These are phyloP conservation scores for Botrytis hyacinthi DNA, from an alignment of 2,329 filamentous ascomycete genomes.

Conservation along the genomic window DNA sequence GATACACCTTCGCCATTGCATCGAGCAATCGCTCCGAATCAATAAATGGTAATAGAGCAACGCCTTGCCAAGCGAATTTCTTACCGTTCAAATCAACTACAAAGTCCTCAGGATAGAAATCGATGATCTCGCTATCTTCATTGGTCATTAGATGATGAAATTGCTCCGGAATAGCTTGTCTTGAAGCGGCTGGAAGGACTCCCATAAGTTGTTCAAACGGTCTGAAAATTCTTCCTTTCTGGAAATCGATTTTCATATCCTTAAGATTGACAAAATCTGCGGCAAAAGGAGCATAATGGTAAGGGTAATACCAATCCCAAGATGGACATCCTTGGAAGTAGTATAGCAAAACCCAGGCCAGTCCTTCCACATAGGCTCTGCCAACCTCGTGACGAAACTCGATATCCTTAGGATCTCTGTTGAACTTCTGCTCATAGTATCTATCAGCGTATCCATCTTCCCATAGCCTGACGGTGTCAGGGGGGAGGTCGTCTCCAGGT, in stretches of 20 bases:
- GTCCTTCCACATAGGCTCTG: slow-evolving; percentile 86
- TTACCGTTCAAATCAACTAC: slow-evolving; percentile 93
- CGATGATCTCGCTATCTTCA: slow-evolving; percentile 84
- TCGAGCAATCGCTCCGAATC: slow-evolving; percentile 82
- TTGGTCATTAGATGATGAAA: slow-evolving; percentile 92
- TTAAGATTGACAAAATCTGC: slow-evolving; percentile 85
- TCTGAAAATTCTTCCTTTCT: slow-evolving; percentile 79
- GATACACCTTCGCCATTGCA: slow-evolving; percentile 82
- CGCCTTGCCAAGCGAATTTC: slow-evolving; percentile 97
- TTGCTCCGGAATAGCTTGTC: slow-evolving; percentile 81
- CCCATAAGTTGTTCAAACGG: slow-evolving; percentile 99
- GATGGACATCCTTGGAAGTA: slow-evolving; percentile 98
- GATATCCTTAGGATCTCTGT: slow-evolving; percentile 74
- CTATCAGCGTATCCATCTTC: slow-evolving; percentile 92
- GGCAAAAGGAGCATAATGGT: slow-evolving; percentile 97
- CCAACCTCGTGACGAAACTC: slow-evolving; percentile 88
- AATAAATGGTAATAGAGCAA: slow-evolving; percentile 92
- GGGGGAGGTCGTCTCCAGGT: slow-evolving; percentile 58
- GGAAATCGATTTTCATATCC: slow-evolving; percentile 76
- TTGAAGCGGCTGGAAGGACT: slow-evolving; percentile 88
- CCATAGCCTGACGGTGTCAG: slow-evolving; percentile 87
- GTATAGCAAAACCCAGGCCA: slow-evolving; percentile 93
- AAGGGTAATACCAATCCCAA: slow-evolving; percentile 99
- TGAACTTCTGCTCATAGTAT: slow-evolving; percentile 97
- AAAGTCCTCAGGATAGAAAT: slow-evolving; percentile 97